Evolutionary conservation across 2,329 filamentous ascomycete species (phyloP).

Genomic region (Arthroderma sp.): DNA sequence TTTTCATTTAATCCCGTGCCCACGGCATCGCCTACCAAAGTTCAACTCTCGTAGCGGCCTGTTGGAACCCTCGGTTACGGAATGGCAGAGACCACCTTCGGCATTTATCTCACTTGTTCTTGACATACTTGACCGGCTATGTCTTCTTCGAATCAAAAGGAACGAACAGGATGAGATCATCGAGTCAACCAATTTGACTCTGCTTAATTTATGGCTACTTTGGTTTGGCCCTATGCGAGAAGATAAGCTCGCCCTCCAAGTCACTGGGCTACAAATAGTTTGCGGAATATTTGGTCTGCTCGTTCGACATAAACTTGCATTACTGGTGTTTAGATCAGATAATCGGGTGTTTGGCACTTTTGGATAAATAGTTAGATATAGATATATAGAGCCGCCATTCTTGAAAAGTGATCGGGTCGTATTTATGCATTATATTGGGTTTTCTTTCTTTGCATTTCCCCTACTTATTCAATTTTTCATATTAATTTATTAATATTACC

Average conservation of each 20-base stretch:
- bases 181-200: conserved; percentile 79
- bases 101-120: conserved; percentile 50
- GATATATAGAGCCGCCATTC: background rate
- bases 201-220: conserved; percentile 91
- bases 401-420: background rate
- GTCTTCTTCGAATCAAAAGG: conserved; percentile 53
- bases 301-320: conserved; percentile 69
- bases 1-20: conserved; percentile 80
- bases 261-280: conserved; percentile 63
- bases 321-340: conserved; percentile 81
- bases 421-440: background rate
- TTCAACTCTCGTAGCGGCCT: conserved; percentile 78
- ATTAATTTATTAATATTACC: too few species aligned
- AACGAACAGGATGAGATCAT: conserved; percentile 58
- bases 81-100: conserved; percentile 60
- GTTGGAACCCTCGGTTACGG: conserved; percentile 72
- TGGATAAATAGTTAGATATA: conserved; percentile 5
- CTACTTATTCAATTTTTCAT: too few species aligned
- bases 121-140: conserved; percentile 54
- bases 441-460: too few species aligned
- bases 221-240: conserved; percentile 88
- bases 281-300: conserved; percentile 75
- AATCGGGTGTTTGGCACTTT: conserved; percentile 39
- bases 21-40: conserved; percentile 75
- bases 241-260: conserved; percentile 64